Base-by-base conservation (phyloP, 2,329 filamentous ascomycete genomes). In the Aspergillus costaricaensis region DNA sequence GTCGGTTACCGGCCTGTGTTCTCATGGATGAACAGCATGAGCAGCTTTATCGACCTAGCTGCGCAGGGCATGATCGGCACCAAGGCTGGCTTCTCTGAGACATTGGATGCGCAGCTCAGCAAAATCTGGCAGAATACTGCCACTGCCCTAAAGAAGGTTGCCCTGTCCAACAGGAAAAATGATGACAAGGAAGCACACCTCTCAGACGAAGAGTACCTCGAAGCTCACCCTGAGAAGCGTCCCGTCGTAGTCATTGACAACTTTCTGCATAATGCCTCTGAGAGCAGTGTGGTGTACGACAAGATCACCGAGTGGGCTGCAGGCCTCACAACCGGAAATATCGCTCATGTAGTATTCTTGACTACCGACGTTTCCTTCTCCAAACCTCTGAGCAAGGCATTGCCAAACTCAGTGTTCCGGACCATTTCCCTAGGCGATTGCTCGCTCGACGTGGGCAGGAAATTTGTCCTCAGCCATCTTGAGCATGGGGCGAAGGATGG, bases 1-100 rank as follows among this genome's bases (percentile, higher is more conserved):
- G 93, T 98, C 52, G 94, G 95, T 8, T 98, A 97, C 73, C 84
- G 91, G 8, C 95, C 95, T 0, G 87, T 99, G 0, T 99, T 99
- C 74, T 96, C 91, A 0, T 98, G 93, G 91, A 90, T 96, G 78
- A 97, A 98, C 76, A 96, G 88, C 70, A 86, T 98, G 66, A 96
- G 91, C 77, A 96, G 92, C 73, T 86, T 97, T 78, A 83, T 96
- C 65, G 95, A 98, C 68, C 85, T 98, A 39, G 95, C 94, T 21
- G 91, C 95, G 1, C 94, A 97, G 74, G 91, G 93, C 68, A 95
- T 95, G 12, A 96, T 94, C 19, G 94, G 94, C 12, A 91, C 96
- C 60, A 97, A 98, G 77, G 91, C 92, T 5, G 93, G 93, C 7
- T 96, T 98, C 72, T 96, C 91, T 0, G 94, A 97, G 73, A 97